These are phyloP conservation scores for Silene conica DNA, from an alignment of 148 eudicot genomes.

Conservation along the genomic window DNA sequence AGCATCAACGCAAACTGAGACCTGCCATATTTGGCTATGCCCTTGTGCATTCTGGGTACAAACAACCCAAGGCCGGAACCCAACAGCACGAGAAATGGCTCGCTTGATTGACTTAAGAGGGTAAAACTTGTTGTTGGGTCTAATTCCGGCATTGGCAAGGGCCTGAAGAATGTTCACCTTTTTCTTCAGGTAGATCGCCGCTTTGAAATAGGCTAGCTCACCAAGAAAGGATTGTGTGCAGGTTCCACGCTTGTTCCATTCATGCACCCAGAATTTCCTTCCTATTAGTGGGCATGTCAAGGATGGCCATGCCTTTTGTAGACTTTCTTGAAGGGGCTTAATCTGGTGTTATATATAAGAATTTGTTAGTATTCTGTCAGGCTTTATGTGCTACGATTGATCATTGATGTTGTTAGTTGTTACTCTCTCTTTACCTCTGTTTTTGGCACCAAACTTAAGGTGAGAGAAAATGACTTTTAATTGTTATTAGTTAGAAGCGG, in stretches of 20 bases:
- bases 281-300: slow-evolving; percentile 45
- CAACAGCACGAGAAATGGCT: slow-evolving; percentile 26
- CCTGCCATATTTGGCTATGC: slow-evolving; percentile 31
- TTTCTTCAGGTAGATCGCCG: slow-evolving; percentile 38
- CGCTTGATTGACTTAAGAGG: slow-evolving; percentile 29
- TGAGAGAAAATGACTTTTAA: too few relatives aligned
- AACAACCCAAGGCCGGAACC: slow-evolving; percentile 37
- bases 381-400: too few relatives aligned
- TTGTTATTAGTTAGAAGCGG: too few relatives aligned
- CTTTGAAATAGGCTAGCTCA: slow-evolving; percentile 37
- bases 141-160: slow-evolving; percentile 38
- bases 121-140: slow-evolving; percentile 34
- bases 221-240: slow-evolving; percentile 44
- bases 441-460: too few relatives aligned
- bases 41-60: slow-evolving; percentile 35
- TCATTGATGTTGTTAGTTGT: too few relatives aligned
- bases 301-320: slow-evolving; percentile 46
- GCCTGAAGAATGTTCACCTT: slow-evolving; percentile 33
- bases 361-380: too few relatives aligned
- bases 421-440: too few relatives aligned
- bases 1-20: slow-evolving; percentile 35
- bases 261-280: slow-evolving; percentile 45
- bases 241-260: slow-evolving; percentile 57
- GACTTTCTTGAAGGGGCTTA: slow-evolving; percentile 18
- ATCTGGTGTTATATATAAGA: slow-evolving; percentile 6